phyloP scores from a whole-genome alignment of 441 rosid genomes.

The Biscutella laevigata region DNA sequence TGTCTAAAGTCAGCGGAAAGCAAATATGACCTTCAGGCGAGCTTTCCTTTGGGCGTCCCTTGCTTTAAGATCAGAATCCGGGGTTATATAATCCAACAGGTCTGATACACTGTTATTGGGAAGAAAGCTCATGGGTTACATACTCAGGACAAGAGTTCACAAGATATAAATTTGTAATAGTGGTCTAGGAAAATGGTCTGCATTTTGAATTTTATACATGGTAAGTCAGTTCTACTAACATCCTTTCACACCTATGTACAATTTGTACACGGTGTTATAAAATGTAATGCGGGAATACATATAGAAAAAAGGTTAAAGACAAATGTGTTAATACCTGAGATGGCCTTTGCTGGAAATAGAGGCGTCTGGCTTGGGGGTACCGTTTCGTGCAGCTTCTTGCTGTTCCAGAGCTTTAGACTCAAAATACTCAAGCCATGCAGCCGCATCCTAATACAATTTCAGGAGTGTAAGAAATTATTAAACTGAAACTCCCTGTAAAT shows the following conservation, averaged over 20 bases:
- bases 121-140: slow-evolving; percentile 24
- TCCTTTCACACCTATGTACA: not conserved
- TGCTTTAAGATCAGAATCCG: slow-evolving; percentile 58
- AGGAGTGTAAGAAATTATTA: slow-evolving; percentile 5
- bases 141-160: slow-evolving; percentile 19
- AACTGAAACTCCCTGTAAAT: slow-evolving; percentile 3
- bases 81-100: slow-evolving; percentile 73
- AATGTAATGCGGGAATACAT: slow-evolving; percentile 1
- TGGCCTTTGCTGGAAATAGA: slow-evolving; percentile 85
- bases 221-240: slow-evolving; percentile 10
- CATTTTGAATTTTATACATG: slow-evolving; percentile 8
- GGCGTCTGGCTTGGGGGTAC: slow-evolving; percentile 79
- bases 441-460: slow-evolving; percentile 50
- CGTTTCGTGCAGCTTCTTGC: slow-evolving; percentile 82
- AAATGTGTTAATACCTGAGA: slow-evolving; percentile 42
- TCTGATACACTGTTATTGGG: slow-evolving; percentile 60
- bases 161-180: slow-evolving; percentile 14
- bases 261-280: not conserved
- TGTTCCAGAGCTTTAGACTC: slow-evolving; percentile 80
- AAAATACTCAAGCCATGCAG: slow-evolving; percentile 80
- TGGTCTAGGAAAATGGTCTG: slow-evolving; percentile 13
- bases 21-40: slow-evolving; percentile 49
- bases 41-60: slow-evolving; percentile 69
- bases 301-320: not conserved
- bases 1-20: slow-evolving; percentile 10